These are phyloP conservation scores for Scedosporium minutisporum DNA, from an alignment of 2,329 filamentous ascomycete species.

Conservation along the genomic window DNA sequence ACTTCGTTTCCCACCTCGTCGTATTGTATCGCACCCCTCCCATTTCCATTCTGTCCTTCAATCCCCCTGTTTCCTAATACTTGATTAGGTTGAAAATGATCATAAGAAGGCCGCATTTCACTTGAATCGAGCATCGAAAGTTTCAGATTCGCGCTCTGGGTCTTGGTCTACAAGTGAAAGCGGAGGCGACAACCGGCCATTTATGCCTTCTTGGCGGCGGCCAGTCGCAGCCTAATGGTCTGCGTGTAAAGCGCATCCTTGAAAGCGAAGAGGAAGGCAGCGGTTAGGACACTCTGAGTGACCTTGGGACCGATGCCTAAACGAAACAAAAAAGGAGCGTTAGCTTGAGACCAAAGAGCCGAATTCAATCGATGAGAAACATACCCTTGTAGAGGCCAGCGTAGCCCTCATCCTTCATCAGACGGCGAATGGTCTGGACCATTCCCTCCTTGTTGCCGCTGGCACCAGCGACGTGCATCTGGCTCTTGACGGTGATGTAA, in stretches of 20 bases:
- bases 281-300: slow-evolving; percentile 91
- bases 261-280: slow-evolving; percentile 93
- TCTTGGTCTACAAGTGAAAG: background rate
- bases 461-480: slow-evolving; percentile 78
- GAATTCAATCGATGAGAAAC: slow-evolving; percentile 16
- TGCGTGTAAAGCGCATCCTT: slow-evolving; percentile 92
- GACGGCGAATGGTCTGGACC: slow-evolving; percentile 64
- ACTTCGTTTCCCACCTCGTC: background rate
- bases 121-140: background rate
- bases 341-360: background rate
- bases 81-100: background rate
- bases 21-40: background rate
- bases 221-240: slow-evolving; percentile 55
- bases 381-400: slow-evolving; percentile 83
- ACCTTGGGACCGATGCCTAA: slow-evolving; percentile 91
- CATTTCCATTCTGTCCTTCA: background rate
- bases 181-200: background rate
- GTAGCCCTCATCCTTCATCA: slow-evolving; percentile 85
- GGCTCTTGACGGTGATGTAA: slow-evolving; percentile 97
- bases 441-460: slow-evolving; percentile 73
- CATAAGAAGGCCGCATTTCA: background rate
- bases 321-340: background rate
- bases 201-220: slow-evolving; percentile 27
- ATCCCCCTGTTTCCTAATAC: background rate
- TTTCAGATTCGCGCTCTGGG: background rate